These are phyloP conservation scores for Agaricales sp. DNA, from an alignment of 1,284 basidiomycete species.

Conservation along the genomic window DNA sequence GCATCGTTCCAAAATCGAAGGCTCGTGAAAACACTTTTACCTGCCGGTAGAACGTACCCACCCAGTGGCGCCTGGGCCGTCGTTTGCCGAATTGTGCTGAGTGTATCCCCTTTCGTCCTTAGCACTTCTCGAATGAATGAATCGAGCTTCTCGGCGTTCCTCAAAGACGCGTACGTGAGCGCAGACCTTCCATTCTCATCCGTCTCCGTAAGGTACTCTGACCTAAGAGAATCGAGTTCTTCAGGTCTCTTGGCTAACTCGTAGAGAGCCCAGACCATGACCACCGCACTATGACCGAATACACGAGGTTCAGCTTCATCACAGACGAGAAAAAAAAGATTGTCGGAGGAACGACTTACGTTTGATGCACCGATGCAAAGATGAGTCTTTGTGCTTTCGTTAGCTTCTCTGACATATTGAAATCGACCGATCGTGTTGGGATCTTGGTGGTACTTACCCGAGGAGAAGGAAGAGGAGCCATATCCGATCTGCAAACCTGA, in stretches of 20 bases:
- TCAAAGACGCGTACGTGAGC: constrained; percentile 20
- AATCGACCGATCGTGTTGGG: constrained; percentile 6
- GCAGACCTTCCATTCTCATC: constrained; percentile 15
- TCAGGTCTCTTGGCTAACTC: constrained; percentile 16
- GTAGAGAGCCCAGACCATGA: constrained; percentile 23
- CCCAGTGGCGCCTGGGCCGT: constrained; percentile 20
- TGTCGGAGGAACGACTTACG: constrained; percentile 17
- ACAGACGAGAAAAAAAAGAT: background rate
- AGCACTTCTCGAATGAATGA: constrained; percentile 28
- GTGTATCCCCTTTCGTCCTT: constrained; percentile 27
- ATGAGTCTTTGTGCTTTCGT: constrained; percentile 17
- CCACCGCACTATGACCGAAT: constrained; percentile 17
- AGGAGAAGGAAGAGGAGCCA: background rate
- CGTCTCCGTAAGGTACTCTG: constrained; percentile 16
- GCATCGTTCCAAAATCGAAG: background rate
- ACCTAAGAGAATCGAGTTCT: constrained; percentile 12
- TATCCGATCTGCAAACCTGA: background rate
- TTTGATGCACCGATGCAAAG: constrained; percentile 27
- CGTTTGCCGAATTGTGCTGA: constrained; percentile 21
- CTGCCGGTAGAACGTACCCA: constrained; percentile 24
- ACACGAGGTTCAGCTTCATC: background rate
- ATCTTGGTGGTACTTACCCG: constrained; percentile 10
- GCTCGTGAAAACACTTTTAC: constrained; percentile 9
- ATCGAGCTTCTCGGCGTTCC: constrained; percentile 21
- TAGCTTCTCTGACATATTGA: background rate